Evolutionary conservation across 148 eudicot genomes (phyloP).

Genomic region (Nyssa sinensis): DNA sequence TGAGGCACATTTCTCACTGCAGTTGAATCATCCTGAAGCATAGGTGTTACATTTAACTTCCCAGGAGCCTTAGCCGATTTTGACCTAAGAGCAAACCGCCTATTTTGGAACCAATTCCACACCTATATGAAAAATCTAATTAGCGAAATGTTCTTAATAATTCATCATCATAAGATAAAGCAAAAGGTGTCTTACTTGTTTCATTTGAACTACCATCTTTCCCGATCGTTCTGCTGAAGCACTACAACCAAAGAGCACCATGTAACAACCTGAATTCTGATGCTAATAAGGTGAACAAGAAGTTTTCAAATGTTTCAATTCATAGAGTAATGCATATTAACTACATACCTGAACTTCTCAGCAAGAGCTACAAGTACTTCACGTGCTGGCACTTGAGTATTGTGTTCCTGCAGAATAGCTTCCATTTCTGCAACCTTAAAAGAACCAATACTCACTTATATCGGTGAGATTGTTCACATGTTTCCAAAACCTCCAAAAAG

Average conservation of each 20-base stretch:
- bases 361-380: constrained; percentile 79
- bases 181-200: constrained; percentile 57
- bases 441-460: constrained; percentile 5
- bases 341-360: constrained; percentile 81
- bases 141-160: not conserved
- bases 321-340: too few species aligned
- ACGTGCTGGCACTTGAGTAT: constrained; percentile 57
- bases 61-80: constrained; percentile 57
- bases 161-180: not conserved
- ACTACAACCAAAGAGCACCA: constrained; percentile 33
- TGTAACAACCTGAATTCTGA: not conserved
- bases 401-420: constrained; percentile 65
- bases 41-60: constrained; percentile 37
- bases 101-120: constrained; percentile 99
- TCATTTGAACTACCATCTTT: constrained; percentile 65
- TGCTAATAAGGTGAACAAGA: not conserved
- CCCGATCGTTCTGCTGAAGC: constrained; percentile 64
- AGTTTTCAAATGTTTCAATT: constrained; percentile 5
- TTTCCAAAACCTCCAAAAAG: not conserved
- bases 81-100: constrained; percentile 83
- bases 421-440: constrained; percentile 89
- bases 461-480: not conserved
- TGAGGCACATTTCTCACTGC: constrained; percentile 47
- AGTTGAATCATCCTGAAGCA: constrained; percentile 51
- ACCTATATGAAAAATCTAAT: constrained; percentile 40